phyloP scores from a whole-genome alignment of 352 stramenopile species.

The Phytophthora sp. region DNA sequence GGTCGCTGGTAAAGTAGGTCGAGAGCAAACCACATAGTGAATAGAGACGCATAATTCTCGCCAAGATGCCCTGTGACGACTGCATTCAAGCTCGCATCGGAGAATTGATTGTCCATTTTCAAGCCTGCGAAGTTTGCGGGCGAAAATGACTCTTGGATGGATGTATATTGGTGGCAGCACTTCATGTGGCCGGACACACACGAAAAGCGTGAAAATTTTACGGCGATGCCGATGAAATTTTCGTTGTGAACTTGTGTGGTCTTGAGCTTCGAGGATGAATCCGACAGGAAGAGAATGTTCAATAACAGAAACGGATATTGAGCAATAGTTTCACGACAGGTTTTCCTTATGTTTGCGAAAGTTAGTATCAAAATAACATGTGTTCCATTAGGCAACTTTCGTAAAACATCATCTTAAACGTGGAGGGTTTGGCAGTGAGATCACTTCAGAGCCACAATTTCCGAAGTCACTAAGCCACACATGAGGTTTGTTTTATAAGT shows the following conservation, averaged over 20 bases:
- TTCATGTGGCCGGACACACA: background rate
- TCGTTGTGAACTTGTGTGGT: background rate
- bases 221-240: too few relatives aligned
- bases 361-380: background rate
- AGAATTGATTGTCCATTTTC: conserved; percentile 12
- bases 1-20: conserved; percentile 1
- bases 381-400: background rate
- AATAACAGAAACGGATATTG: background rate
- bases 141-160: conserved; percentile 3
- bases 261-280: background rate
- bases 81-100: conserved; percentile 3
- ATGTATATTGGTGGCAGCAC: background rate
- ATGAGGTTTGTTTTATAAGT: background rate
- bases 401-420: too few relatives aligned
- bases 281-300: background rate
- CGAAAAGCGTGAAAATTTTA: background rate
- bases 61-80: background rate
- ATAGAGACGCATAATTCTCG: background rate
- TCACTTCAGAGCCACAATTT: too few relatives aligned
- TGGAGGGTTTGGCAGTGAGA: background rate
- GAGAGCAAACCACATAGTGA: background rate
- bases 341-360: too few relatives aligned
- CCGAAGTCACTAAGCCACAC: too few relatives aligned
- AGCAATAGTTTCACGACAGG: too few relatives aligned
- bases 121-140: conserved; percentile 7